Conservation (phyloP, 257 asterid genomes). For the Scutellaria minor region DNA sequence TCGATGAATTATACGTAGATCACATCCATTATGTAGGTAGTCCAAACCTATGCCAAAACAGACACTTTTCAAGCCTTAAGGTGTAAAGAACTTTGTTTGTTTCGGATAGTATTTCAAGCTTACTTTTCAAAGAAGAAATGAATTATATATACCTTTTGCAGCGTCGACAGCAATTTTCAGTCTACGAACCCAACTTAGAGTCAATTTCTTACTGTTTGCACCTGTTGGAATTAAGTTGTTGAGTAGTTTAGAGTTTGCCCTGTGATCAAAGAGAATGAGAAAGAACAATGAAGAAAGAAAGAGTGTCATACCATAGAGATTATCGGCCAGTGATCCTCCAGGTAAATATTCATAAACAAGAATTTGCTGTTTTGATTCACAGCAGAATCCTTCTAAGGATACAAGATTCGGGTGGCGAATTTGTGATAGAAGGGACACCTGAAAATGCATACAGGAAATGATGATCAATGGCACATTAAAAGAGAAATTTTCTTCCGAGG, state of each 20-base stretch:
- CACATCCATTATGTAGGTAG: slow-evolving; percentile 84
- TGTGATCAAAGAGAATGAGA: background rate
- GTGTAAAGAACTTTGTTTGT: background rate
- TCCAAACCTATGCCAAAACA: slow-evolving; percentile 71
- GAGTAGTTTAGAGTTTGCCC: background rate
- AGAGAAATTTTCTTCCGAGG: background rate
- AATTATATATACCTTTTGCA: slow-evolving; percentile 66
- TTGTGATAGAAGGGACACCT: slow-evolving; percentile 84
- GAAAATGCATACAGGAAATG: slow-evolving; percentile 28
- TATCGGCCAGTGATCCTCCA: slow-evolving; percentile 86
- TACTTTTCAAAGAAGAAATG: slow-evolving; percentile 15
- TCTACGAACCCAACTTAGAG: slow-evolving; percentile 90
- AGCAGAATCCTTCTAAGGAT: slow-evolving; percentile 86
- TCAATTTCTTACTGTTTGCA: slow-evolving; percentile 63
- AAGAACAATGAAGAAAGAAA: slow-evolving; percentile 8
- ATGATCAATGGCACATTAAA: slow-evolving; percentile 4
- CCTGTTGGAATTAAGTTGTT: slow-evolving; percentile 51
- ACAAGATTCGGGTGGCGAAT: slow-evolving; percentile 83
- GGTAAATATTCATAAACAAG: slow-evolving; percentile 85
- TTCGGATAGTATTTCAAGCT: background rate
- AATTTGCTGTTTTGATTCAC: slow-evolving; percentile 86
- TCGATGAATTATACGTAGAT: slow-evolving; percentile 84
- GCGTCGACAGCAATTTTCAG: slow-evolving; percentile 92
- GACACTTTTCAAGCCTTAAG: slow-evolving; percentile 17
- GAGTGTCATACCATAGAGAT: slow-evolving; percentile 67